phyloP scores from a whole-genome alignment of 495 filamentous ascomycete species.

The Penicillium cinerascens region DNA sequence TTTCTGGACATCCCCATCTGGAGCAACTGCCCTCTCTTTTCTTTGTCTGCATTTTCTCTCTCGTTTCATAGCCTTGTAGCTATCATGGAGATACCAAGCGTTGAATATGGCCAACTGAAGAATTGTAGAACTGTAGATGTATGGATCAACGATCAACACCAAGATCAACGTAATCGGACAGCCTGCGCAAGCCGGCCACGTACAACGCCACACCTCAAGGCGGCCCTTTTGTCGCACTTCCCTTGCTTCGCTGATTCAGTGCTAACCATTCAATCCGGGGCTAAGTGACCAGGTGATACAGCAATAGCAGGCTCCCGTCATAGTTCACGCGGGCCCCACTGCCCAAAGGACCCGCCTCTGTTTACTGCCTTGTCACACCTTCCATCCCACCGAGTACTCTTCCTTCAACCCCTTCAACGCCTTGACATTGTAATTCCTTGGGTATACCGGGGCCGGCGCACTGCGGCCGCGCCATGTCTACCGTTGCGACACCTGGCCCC shows the following conservation, averaged over 20 bases:
- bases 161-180: conserved; percentile 5
- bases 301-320: conserved; percentile 2
- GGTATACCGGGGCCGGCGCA: conserved; percentile 19
- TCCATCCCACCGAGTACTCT: not conserved
- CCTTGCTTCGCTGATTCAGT: conserved; percentile 17
- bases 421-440: not conserved
- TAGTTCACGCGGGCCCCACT: conserved; percentile 1
- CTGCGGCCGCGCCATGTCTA: conserved; percentile 26
- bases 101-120: conserved; percentile 17
- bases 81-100: conserved; percentile 37
- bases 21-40: conserved; percentile 16
- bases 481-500: conserved; percentile 33
- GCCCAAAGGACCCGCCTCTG: conserved; percentile 2
- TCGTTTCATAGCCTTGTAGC: conserved; percentile 19
- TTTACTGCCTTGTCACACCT: not conserved
- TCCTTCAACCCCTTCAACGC: not conserved
- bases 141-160: not conserved
- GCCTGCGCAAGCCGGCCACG: conserved; percentile 19
- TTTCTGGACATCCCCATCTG: conserved; percentile 18
- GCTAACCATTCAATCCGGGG: not conserved
- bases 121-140: conserved; percentile 3
- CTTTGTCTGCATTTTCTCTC: conserved; percentile 14
- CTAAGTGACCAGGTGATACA: conserved; percentile 4
- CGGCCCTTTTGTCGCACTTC: conserved; percentile 13
- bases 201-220: conserved; percentile 24